These are phyloP conservation scores for Raphanus hybrid DNA, from an alignment of 441 rosid genomes.

Conservation along the genomic window DNA sequence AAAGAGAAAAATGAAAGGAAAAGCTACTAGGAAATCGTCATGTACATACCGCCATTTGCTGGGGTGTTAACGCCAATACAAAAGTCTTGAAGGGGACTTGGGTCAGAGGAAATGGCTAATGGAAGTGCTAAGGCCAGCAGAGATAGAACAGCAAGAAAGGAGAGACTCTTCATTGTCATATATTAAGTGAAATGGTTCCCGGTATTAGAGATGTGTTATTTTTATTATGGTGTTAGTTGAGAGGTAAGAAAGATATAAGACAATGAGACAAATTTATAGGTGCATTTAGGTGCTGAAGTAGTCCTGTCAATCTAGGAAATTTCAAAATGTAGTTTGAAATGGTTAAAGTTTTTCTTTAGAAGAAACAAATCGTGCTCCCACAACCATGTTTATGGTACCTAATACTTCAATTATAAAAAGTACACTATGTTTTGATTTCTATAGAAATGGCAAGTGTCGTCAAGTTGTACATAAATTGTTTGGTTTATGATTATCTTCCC, in stretches of 20 bases:
- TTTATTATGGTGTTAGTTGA: conserved; percentile 7
- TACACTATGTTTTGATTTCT: conserved; percentile 1
- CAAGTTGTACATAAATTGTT: background rate
- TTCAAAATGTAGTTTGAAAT: conserved; percentile 3
- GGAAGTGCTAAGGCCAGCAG: conserved; percentile 1
- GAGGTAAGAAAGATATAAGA: conserved; percentile 6
- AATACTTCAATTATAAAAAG: conserved; percentile 2
- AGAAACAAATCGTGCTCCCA: background rate
- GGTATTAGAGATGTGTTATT: background rate
- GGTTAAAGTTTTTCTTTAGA: background rate
- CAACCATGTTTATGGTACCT: background rate
- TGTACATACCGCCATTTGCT: conserved; percentile 1
- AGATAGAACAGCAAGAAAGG: conserved; percentile 4
- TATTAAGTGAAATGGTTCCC: conserved; percentile 2
- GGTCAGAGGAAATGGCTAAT: conserved; percentile 1
- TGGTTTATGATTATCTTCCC: background rate
- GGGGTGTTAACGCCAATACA: conserved; percentile 3
- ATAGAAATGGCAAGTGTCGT: conserved; percentile 10
- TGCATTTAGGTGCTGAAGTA: conserved; percentile 12
- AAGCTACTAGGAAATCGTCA: background rate
- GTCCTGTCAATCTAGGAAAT: background rate
- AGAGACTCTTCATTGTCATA: conserved; percentile 6
- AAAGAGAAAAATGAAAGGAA: background rate
- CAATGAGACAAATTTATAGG: conserved; percentile 14
- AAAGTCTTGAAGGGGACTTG: conserved; percentile 7